phyloP scores from a whole-genome alignment of 352 stramenopile species.

The Phytophthora pistaciae region DNA sequence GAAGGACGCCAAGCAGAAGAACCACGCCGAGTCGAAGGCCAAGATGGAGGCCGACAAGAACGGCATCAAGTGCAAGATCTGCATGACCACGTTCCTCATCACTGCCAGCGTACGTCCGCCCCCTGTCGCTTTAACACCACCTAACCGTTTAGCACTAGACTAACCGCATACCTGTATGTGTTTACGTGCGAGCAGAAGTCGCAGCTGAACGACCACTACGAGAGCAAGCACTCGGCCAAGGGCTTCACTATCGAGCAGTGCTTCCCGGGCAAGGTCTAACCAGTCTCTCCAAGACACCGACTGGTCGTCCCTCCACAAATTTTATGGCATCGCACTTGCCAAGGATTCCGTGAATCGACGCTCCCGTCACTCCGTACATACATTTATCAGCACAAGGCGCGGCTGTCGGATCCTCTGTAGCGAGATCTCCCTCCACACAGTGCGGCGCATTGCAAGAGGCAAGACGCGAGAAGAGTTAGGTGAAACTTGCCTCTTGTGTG shows the following conservation, averaged over 20 bases:
- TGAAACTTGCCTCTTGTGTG: neutral
- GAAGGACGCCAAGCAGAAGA: conserved; percentile 86
- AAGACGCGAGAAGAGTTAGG: conserved; percentile 8
- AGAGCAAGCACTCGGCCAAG: conserved; percentile 85
- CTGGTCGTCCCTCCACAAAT: neutral
- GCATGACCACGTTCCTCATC: conserved; percentile 89
- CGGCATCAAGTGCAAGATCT: conserved; percentile 90
- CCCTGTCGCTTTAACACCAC: conserved; percentile 4
- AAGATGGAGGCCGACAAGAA: conserved; percentile 85
- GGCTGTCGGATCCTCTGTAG: conserved; percentile 15
- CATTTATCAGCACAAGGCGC: conserved; percentile 16
- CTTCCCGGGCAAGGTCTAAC: conserved; percentile 52
- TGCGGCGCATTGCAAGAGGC: neutral
- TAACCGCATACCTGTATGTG: neutral
- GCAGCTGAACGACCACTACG: conserved; percentile 83
- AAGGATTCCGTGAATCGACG: neutral
- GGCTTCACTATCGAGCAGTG: conserved; percentile 81
- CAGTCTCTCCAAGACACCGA: neutral
- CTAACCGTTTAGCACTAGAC: neutral
- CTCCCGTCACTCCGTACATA: conserved; percentile 2
- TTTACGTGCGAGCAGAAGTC: conserved; percentile 40
- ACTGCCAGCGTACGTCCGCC: conserved; percentile 74
- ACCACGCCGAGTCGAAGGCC: conserved; percentile 78
- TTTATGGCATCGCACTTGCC: neutral
- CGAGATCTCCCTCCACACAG: conserved; percentile 4